phyloP scores from a whole-genome alignment of 2,329 filamentous ascomycete genomes.

The Cryphonectria carpinicola region DNA sequence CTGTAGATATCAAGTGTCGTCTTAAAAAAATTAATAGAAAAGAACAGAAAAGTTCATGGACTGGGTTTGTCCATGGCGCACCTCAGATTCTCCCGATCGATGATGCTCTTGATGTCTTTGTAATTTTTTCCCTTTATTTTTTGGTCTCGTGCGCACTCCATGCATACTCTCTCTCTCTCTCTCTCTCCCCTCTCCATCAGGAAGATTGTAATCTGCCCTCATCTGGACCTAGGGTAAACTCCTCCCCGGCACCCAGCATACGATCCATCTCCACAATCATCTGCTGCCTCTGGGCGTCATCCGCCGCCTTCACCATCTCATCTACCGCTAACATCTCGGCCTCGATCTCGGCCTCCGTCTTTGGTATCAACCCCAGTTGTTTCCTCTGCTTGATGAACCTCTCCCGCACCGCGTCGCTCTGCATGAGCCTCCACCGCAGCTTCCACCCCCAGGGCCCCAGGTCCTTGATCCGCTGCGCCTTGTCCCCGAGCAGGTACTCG shows the following conservation, averaged over 20 bases:
- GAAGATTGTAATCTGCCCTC: slow-evolving; percentile 21
- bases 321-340: slow-evolving; percentile 23
- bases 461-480: slow-evolving; percentile 77
- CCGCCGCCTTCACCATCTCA: slow-evolving; percentile 4
- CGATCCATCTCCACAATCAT: slow-evolving; percentile 45
- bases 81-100: neutral
- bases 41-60: neutral
- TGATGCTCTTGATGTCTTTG: neutral
- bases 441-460: slow-evolving; percentile 90
- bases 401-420: slow-evolving; percentile 67
- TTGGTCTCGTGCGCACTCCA: no score
- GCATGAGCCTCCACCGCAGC: slow-evolving; percentile 87
- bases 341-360: slow-evolving; percentile 40
- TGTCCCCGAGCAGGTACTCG: slow-evolving; percentile 84
- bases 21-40: slow-evolving; percentile 3
- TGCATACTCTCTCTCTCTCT: neutral
- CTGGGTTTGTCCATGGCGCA: slow-evolving; percentile 2
- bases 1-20: slow-evolving; percentile 7
- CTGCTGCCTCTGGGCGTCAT: slow-evolving; percentile 27
- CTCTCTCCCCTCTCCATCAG: neutral
- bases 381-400: slow-evolving; percentile 68
- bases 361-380: slow-evolving; percentile 65
- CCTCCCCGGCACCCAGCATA: slow-evolving; percentile 46
- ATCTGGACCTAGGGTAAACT: slow-evolving; percentile 40
- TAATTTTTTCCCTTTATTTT: neutral